These are phyloP conservation scores for Tolypocladium nubicola DNA, from an alignment of 2,329 filamentous ascomycete species.

Conservation along the genomic window DNA sequence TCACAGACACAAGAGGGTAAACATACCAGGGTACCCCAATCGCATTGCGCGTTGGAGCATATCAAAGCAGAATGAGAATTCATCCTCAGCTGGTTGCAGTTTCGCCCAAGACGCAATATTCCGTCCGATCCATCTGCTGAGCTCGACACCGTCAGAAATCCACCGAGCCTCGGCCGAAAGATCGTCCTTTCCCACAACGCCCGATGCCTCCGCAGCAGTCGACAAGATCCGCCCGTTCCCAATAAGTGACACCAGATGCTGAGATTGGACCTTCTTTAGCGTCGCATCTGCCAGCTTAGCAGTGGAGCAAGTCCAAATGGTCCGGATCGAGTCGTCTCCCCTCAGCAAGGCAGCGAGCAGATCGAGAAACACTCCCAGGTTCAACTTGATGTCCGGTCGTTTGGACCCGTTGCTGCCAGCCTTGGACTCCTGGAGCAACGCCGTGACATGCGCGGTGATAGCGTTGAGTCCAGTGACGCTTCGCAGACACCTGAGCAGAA, in stretches of 20 bases:
- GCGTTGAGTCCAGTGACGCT: slow-evolving; percentile 72
- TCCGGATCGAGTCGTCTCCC: slow-evolving; percentile 22
- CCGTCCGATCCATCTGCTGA: slow-evolving; percentile 59
- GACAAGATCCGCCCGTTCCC: slow-evolving; percentile 40
- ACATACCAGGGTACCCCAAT: slow-evolving; percentile 61
- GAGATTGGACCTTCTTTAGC: slow-evolving; percentile 20
- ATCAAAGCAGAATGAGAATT: slow-evolving; percentile 31
- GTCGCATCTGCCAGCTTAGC: slow-evolving; percentile 9
- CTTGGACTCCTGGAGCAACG: slow-evolving; percentile 43
- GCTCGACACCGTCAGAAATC: slow-evolving; percentile 54
- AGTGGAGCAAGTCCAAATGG: slow-evolving; percentile 27
- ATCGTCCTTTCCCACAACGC: slow-evolving; percentile 28
- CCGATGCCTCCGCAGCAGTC: slow-evolving; percentile 43
- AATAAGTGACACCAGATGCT: slow-evolving; percentile 31
- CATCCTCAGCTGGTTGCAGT: slow-evolving; percentile 20
- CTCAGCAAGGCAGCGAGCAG: slow-evolving; percentile 31
- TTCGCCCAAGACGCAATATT: slow-evolving; percentile 43
- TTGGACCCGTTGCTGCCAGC: slow-evolving; percentile 23
- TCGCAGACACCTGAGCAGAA: slow-evolving; percentile 54
- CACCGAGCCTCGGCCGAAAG: slow-evolving; percentile 30
- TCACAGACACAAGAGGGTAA: not conserved
- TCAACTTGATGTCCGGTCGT: slow-evolving; percentile 30
- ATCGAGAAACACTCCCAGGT: slow-evolving; percentile 32
- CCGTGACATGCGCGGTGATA: slow-evolving; percentile 57
- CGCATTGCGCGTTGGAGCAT: slow-evolving; percentile 51